Conservation (phyloP, 805 yeast genomes). For the Yarrowia sp. region DNA sequence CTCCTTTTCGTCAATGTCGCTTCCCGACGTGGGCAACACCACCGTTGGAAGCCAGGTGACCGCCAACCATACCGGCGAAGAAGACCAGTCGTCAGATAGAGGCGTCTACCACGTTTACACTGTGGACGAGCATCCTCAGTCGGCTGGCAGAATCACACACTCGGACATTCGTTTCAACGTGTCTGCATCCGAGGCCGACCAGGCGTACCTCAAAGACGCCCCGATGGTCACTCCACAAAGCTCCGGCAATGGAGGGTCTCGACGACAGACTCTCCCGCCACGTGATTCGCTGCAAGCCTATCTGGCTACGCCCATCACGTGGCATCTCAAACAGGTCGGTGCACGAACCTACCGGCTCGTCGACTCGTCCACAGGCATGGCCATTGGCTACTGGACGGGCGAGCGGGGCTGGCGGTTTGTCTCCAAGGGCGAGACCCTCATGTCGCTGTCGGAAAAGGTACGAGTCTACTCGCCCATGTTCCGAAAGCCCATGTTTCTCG, state of each 20-base stretch:
- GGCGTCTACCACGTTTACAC: constrained; percentile 19
- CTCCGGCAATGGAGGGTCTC: not conserved
- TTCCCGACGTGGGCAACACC: not conserved
- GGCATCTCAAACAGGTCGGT: constrained; percentile 27
- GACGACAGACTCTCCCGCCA: not conserved
- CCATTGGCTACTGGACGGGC: constrained; percentile 30
- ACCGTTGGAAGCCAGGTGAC: not conserved
- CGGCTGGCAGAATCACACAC: not conserved
- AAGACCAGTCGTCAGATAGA: not conserved
- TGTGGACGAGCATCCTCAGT: constrained; percentile 10
- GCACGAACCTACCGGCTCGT: constrained; percentile 25
- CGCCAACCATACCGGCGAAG: not conserved
- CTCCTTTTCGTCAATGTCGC: not conserved
- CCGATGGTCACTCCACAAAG: not conserved
- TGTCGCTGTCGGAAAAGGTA: constrained; percentile 9
- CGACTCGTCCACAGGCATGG: constrained; percentile 29
- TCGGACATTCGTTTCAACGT: constrained; percentile 2
- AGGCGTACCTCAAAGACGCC: constrained; percentile 4
- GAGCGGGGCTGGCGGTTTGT: constrained; percentile 26
- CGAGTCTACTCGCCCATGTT: constrained; percentile 2
- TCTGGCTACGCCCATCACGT: constrained; percentile 28
- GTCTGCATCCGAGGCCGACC: constrained; percentile 7
- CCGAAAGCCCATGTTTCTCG: constrained; percentile 19
- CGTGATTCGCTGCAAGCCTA: constrained; percentile 16
- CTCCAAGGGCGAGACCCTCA: constrained; percentile 20